phyloP scores from a whole-genome alignment of 2,329 filamentous ascomycete genomes.

The Colletotrichum tofieldiae region DNA sequence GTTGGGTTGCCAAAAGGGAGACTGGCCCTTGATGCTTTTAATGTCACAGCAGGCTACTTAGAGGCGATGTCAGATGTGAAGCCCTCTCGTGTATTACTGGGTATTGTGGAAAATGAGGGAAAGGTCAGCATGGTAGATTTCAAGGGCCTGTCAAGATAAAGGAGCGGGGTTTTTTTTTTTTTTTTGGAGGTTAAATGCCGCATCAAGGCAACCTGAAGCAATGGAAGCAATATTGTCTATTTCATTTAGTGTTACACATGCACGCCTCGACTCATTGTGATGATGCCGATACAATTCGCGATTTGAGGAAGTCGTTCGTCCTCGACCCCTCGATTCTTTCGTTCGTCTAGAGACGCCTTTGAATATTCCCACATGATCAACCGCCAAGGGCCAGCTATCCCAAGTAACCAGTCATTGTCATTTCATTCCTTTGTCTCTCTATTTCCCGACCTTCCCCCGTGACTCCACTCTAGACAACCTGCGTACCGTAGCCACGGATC shows the following conservation, averaged over 20 bases:
- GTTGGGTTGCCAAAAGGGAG: constrained; percentile 42
- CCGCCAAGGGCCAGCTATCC: constrained; percentile 3
- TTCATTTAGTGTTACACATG: constrained; percentile 32
- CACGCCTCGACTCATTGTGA: background rate
- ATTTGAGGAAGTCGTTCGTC: background rate
- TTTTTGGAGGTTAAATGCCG: constrained; percentile 38
- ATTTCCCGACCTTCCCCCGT: background rate
- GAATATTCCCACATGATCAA: constrained; percentile 13
- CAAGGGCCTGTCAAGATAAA: constrained; percentile 39
- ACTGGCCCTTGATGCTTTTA: constrained; percentile 34
- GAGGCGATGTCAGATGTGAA: constrained; percentile 17
- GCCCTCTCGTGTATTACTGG: constrained; percentile 38
- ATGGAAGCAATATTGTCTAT: constrained; percentile 42
- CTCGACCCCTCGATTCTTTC: background rate
- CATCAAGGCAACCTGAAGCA: constrained; percentile 37
- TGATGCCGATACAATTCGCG: background rate
- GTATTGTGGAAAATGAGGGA: constrained; percentile 34
- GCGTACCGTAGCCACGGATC: constrained; percentile 95
- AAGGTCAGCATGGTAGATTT: constrained; percentile 32
- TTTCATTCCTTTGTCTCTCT: constrained; percentile 27
- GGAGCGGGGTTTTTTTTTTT: too few relatives aligned
- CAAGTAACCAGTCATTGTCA: constrained; percentile 28
- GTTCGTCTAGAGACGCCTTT: constrained; percentile 3
- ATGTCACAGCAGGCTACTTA: constrained; percentile 26
- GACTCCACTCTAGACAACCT: constrained; percentile 68